Base-by-base conservation (phyloP, 331 rosid genomes). In the Stylosanthes scabra region DNA sequence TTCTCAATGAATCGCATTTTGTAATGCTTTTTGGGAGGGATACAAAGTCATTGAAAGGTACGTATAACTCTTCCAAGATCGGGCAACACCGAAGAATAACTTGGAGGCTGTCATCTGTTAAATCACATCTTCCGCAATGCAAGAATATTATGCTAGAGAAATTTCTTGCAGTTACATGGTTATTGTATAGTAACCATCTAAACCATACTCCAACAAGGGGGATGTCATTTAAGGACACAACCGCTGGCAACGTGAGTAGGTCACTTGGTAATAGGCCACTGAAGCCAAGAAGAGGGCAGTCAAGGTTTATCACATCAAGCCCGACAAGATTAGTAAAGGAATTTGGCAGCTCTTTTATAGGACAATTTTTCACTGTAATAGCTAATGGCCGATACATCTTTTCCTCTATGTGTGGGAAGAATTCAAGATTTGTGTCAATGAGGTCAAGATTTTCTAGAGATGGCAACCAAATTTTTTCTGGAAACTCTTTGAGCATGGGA, bases 161-260 rank as follows among this genome's bases (percentile, higher is more conserved):
- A 20, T 20, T 20, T 20, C 1, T 20, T 20, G 25, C 1, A 20
- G 25, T 20, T 0, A 20, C 25, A 20, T 20, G 25, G 25, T 20
- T 20, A 20, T 20, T 20, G 25, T 0, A 20, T 20, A 0, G 25
- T 20, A 20, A 20, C 25, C 25, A 0, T 20, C 1, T 20, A 20
- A 20, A 20, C 25, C 25, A 16, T 20, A 0, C 42, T 39, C 42
- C 1, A 39, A 2, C 42, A 3, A 1, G 1, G 42, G 42, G 42
- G 0, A 1, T 12, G 14, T 6, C 4, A 0, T 4, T 0, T 0
- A 60, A 6, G 6, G 0, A 0, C 7, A 15, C 5, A 0, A 64
- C 3, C 3, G 8, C 11, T 7, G 16, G 40, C 40, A 41, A 5
- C 11, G 1, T 42, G 34, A 68, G 14, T 0, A 68, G 8, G 1